phyloP scores from a whole-genome alignment of 2,329 filamentous ascomycete species.

The Mycosphaerelloides madeirae region DNA sequence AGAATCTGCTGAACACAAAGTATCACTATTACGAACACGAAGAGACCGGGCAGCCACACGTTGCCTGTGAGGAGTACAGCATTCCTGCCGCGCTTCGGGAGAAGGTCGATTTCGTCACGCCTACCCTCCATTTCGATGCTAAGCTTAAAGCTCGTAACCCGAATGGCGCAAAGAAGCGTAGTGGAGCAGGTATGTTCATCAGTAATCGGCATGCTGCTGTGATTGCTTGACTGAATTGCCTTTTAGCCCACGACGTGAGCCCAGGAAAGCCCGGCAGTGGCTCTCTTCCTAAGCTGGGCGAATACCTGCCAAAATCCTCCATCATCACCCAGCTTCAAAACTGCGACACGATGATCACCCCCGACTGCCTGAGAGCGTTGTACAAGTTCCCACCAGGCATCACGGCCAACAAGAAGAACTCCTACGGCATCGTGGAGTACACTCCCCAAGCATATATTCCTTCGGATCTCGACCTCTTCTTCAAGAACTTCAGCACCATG shows the following conservation, averaged over 20 bases:
- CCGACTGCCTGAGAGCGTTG: conserved; percentile 45
- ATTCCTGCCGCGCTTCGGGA: conserved; percentile 27
- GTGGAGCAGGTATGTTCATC: conserved; percentile 6
- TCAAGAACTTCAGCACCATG: conserved; percentile 31
- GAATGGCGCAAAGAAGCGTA: conserved; percentile 15
- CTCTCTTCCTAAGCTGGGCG: conserved; percentile 28
- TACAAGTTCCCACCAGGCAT: conserved; percentile 34
- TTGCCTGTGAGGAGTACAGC: conserved; percentile 39
- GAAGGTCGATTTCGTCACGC: conserved; percentile 36
- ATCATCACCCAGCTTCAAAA: conserved; percentile 32
- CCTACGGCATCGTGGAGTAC: conserved; percentile 51
- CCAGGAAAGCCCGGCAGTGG: conserved; percentile 27
- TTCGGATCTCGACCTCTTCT: conserved; percentile 34
- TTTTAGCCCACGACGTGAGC: conserved; percentile 8
- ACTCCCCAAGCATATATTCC: conserved; percentile 48
- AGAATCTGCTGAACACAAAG: conserved; percentile 50
- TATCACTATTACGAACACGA: conserved; percentile 50
- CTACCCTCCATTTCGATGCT: conserved; percentile 38
- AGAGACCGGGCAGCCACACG: conserved; percentile 30
- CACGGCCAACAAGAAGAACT: conserved; percentile 44
- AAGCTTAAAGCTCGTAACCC: conserved; percentile 26
- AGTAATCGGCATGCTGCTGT: no score
- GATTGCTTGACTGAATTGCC: no score
- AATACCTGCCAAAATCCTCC: conserved; percentile 12
- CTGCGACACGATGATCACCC: conserved; percentile 55